Base-by-base conservation (phyloP, 352 stramenopile genomes). In the Phytophthora quininea region DNA sequence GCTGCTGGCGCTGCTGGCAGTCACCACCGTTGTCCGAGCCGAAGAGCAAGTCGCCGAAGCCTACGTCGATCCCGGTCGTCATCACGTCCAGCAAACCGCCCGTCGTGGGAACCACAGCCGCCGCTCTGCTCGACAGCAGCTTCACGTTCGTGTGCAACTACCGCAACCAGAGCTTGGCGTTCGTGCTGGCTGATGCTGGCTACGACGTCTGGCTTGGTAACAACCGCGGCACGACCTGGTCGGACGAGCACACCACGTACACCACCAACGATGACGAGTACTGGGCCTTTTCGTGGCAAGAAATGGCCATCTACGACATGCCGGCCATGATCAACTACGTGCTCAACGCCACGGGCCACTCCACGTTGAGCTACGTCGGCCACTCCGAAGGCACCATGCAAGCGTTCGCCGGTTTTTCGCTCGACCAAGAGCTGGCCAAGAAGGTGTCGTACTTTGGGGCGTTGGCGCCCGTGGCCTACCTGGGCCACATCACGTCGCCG, bases 161-260 rank as follows among this genome's bases (percentile, higher is more conserved):
- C 71, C 72, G 77, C 30, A 84, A 73, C 29, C 81, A 90, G 51
- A 88, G 79, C 43, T 73, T 90, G 38, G 81, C 79, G 7, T 90
- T 82, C 62, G 19, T 90, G 29, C 61, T 90, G 31, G 79, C 79
- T 0, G 81, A 90, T 38, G 81, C 79, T 1, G 81, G 79, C 9
- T 90, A 87, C 54, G 81, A 90, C 47, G 81, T 90, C 52, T 90
- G 81, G 81, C 75, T 90, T 30, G 81, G 81, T 61, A 90, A 90
- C 67, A 90, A 90, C 58, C 81, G 81, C 54, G 81, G 81, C 50
- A 86, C 79, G 49, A 90, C 81, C 10, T 90, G 81, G 81, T 90
- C 81, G 11, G 76, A 79, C 55, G 55, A 78, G 50, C 81, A 90
- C 65, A 33, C 80, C 38, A 76, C 75, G 55, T 86, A 86, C 51